These are phyloP conservation scores for Gnomoniopsis sp. DNA, from an alignment of 2,329 filamentous ascomycete species.

Conservation along the genomic window DNA sequence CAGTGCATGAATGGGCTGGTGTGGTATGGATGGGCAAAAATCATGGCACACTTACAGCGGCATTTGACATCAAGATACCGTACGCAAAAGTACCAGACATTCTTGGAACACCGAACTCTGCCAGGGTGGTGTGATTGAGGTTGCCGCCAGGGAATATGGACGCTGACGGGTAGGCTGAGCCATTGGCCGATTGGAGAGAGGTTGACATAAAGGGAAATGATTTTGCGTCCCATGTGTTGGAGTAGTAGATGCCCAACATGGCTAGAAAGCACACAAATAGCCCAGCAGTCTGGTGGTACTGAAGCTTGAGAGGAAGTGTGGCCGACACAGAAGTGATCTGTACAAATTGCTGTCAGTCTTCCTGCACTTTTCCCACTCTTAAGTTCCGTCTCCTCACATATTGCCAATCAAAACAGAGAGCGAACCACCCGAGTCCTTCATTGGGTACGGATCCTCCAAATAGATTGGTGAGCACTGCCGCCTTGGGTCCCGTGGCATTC, in stretches of 20 bases:
- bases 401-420: slow-evolving; percentile 52
- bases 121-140: slow-evolving; percentile 39
- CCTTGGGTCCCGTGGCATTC: slow-evolving; percentile 44
- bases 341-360: neutral
- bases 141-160: slow-evolving; percentile 38
- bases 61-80: slow-evolving; percentile 54
- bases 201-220: slow-evolving; percentile 55
- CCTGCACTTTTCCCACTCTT: neutral
- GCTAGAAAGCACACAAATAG: slow-evolving; percentile 45
- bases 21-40: too few relatives aligned
- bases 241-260: slow-evolving; percentile 52
- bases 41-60: slow-evolving; percentile 47
- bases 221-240: slow-evolving; percentile 42
- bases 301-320: slow-evolving; percentile 48
- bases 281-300: slow-evolving; percentile 43
- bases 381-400: slow-evolving; percentile 38
- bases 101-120: slow-evolving; percentile 41
- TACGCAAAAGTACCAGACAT: slow-evolving; percentile 50
- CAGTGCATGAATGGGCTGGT: too few relatives aligned
- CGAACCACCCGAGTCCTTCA: slow-evolving; percentile 48
- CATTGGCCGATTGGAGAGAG: slow-evolving; percentile 35
- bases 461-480: slow-evolving; percentile 39
- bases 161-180: slow-evolving; percentile 36
- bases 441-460: slow-evolving; percentile 52
- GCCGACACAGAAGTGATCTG: slow-evolving; percentile 53